A percentile compares a stretch with the other conserved stretches of the same genome.
Conservation (phyloP, 2,329 filamentous ascomycete genomes). For the Diaporthe sp. region DNA sequence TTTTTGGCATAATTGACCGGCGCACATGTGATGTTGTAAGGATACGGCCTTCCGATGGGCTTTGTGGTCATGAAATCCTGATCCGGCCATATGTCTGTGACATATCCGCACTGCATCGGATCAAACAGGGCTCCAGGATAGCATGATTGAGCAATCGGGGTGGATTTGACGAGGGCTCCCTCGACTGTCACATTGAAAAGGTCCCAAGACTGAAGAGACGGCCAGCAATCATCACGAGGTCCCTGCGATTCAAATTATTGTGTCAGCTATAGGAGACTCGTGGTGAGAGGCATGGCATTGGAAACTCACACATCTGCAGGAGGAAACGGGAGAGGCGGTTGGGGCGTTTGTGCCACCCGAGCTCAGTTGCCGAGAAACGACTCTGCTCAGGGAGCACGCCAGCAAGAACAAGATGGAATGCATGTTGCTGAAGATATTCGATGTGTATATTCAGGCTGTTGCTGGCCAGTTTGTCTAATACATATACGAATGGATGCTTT, state of each 20-base stretch:
- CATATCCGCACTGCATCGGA: background rate
- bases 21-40: conserved; percentile 13
- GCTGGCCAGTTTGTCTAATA: background rate
- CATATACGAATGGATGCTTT: background rate
- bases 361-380: background rate
- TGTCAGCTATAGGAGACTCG: too few relatives aligned
- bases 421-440: background rate
- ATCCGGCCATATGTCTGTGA: background rate
- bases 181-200: background rate
- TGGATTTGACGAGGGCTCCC: background rate
- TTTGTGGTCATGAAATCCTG: background rate
- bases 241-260: background rate
- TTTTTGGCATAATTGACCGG: background rate
- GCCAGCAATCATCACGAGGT: conserved; percentile 31
- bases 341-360: background rate
- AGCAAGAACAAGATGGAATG: background rate
- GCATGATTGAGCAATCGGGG: conserved; percentile 12
- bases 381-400: background rate
- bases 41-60: background rate
- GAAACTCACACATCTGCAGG: background rate
- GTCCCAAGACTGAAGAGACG: conserved; percentile 1
- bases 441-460: too few relatives aligned
- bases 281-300: background rate
- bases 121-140: background rate
- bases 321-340: background rate